phyloP scores from a whole-genome alignment of 225 moss, liverwort and hornwort genomes.

The Lunularia cruciata region DNA sequence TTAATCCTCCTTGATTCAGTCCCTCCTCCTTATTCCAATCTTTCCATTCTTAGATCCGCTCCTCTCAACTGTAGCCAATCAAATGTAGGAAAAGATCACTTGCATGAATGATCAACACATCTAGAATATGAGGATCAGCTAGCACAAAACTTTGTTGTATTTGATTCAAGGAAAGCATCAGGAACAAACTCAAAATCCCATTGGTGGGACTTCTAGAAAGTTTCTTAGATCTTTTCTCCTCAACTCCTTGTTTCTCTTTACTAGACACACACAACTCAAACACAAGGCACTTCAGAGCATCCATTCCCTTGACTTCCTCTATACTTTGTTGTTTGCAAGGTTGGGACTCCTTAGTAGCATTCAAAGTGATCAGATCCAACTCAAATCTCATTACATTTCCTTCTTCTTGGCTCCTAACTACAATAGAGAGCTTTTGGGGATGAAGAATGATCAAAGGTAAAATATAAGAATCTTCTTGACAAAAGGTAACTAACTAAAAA shows the following conservation, averaged over 20 bases:
- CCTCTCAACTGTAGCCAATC: too few relatives aligned
- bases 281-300: slow-evolving; percentile 49
- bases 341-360: slow-evolving; percentile 4
- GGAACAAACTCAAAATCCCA: slow-evolving; percentile 74
- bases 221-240: slow-evolving; percentile 38
- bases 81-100: too few relatives aligned
- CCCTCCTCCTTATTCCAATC: too few relatives aligned
- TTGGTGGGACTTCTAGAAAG: slow-evolving; percentile 38
- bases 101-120: slow-evolving; percentile 73
- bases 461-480: neutral
- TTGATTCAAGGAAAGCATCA: slow-evolving; percentile 64
- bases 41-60: too few relatives aligned
- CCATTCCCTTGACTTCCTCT: slow-evolving; percentile 28
- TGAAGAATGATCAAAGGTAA: neutral
- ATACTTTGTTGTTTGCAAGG: slow-evolving; percentile 16
- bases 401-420: neutral
- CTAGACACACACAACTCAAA: slow-evolving; percentile 64
- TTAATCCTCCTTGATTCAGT: too few relatives aligned
- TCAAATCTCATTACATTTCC: neutral
- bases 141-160: slow-evolving; percentile 88
- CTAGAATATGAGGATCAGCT: slow-evolving; percentile 71
- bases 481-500: slow-evolving; percentile 26
- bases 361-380: neutral
- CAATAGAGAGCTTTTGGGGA: neutral
- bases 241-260: slow-evolving; percentile 53